Percentiles rank a stretch among this genome's conserved stretches.
Conservation (phyloP, 177 flowering plant species). For the Tripterygium wilfordii region DNA sequence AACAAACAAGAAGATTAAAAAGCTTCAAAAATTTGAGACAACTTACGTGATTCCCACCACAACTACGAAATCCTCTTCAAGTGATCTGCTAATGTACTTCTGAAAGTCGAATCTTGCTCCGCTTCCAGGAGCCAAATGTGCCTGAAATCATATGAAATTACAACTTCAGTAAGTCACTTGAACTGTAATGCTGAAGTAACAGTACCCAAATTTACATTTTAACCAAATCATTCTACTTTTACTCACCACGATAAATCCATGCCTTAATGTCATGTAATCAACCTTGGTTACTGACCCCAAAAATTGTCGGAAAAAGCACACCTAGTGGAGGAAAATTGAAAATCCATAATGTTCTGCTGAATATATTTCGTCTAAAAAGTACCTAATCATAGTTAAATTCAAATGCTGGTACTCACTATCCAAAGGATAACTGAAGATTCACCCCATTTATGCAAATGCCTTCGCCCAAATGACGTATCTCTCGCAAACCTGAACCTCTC, state of each 20-base stretch:
- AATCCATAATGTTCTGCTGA: too few species aligned
- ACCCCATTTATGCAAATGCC: constrained; percentile 58
- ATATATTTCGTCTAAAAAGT: too few species aligned
- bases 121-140: constrained; percentile 60
- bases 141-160: too few species aligned
- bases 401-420: constrained; percentile 33
- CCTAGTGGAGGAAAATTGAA: too few species aligned
- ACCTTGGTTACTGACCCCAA: constrained; percentile 49
- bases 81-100: constrained; percentile 55
- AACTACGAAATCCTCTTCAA: constrained; percentile 69
- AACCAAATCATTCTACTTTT: neutral
- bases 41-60: constrained; percentile 69
- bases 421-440: constrained; percentile 35
- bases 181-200: too few species aligned
- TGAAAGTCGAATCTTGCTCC: constrained; percentile 51
- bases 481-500: constrained; percentile 66
- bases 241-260: constrained; percentile 63
- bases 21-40: neutral
- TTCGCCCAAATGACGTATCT: constrained; percentile 60
- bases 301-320: constrained; percentile 71
- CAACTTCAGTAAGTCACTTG: too few species aligned
- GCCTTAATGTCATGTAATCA: constrained; percentile 57
- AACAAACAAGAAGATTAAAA: neutral
- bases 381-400: too few species aligned
- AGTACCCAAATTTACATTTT: too few species aligned